A percentile compares a stretch with the other conserved stretches of the same genome.
phyloP scores from a whole-genome alignment of 2,329 filamentous ascomycete genomes.

The Fonsecaea multimorphosa region DNA sequence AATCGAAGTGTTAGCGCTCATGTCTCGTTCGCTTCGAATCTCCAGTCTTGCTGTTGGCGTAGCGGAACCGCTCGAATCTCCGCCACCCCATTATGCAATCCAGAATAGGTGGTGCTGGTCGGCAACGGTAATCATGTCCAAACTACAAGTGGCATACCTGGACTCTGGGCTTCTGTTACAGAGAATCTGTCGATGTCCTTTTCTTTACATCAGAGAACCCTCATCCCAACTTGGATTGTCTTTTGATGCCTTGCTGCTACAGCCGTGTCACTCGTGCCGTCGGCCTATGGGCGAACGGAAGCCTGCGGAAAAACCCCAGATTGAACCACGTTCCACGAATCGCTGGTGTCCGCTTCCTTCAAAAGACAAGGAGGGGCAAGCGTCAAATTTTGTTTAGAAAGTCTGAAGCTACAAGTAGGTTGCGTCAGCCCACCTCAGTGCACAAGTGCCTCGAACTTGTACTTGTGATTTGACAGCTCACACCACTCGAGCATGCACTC shows the following conservation, averaged over 20 bases:
- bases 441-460: neutral
- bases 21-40: constrained; percentile 8
- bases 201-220: neutral
- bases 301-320: constrained; percentile 18
- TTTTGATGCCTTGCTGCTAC: neutral
- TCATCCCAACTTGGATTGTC: neutral
- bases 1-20: neutral
- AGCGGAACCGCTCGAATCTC: constrained; percentile 15
- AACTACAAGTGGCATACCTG: neutral
- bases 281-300: constrained; percentile 30
- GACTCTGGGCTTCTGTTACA: neutral
- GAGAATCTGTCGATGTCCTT: neutral
- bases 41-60: neutral
- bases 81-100: neutral
- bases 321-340: neutral
- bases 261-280: neutral
- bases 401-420: constrained; percentile 3
- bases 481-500: constrained; percentile 21
- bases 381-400: neutral
- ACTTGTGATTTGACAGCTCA: constrained; percentile 18
- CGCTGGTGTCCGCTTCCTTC: neutral
- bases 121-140: neutral
- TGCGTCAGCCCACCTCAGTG: constrained; percentile 18
- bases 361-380: neutral
- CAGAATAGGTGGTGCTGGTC: neutral